Percentiles rank a stretch among this genome's conserved stretches.
These are phyloP conservation scores for Taphrina confusa DNA, from an alignment of 1,139 yeast genomes.

Conservation along the genomic window DNA sequence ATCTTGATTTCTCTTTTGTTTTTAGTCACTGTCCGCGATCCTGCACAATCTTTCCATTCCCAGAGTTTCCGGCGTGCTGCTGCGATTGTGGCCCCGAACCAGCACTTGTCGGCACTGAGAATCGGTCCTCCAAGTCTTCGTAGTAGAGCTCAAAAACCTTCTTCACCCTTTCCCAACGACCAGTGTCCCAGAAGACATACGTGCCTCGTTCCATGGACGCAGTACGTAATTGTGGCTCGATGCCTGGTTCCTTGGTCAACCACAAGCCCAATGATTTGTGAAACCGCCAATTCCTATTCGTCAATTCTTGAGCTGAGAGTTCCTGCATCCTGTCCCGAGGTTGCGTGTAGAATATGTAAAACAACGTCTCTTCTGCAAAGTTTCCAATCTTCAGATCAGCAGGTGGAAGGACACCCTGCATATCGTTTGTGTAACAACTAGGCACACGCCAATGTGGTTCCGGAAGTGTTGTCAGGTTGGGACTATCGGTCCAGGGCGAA, in stretches of 20 bases:
- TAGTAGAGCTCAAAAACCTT: conserved; percentile 38
- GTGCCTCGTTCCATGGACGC: conserved; percentile 90
- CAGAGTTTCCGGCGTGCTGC: background rate
- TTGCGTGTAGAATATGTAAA: conserved; percentile 89
- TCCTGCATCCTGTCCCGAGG: conserved; percentile 94
- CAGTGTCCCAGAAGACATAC: conserved; percentile 95
- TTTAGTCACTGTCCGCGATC: background rate
- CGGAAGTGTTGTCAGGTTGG: conserved; percentile 42
- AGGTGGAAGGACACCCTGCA: conserved; percentile 51
- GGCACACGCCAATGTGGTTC: conserved; percentile 79
- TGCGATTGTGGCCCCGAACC: background rate
- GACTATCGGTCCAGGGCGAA: conserved; percentile 15
- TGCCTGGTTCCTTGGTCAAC: conserved; percentile 90
- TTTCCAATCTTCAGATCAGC: conserved; percentile 71
- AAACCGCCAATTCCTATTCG: conserved; percentile 90
- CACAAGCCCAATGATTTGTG: conserved; percentile 95
- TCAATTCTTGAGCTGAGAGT: conserved; percentile 84
- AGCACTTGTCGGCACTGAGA: background rate
- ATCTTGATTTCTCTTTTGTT: background rate
- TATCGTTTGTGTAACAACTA: conserved; percentile 54
- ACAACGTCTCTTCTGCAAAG: conserved; percentile 88
- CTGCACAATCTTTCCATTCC: background rate
- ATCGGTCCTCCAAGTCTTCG: conserved; percentile 38
- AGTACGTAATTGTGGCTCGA: conserved; percentile 83
- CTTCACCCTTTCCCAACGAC: conserved; percentile 91